A percentile compares a stretch with the other conserved stretches of the same genome.
Evolutionary conservation across 2,329 filamentous ascomycete genomes (phyloP).

Genomic region (Botrytis elliptica): DNA sequence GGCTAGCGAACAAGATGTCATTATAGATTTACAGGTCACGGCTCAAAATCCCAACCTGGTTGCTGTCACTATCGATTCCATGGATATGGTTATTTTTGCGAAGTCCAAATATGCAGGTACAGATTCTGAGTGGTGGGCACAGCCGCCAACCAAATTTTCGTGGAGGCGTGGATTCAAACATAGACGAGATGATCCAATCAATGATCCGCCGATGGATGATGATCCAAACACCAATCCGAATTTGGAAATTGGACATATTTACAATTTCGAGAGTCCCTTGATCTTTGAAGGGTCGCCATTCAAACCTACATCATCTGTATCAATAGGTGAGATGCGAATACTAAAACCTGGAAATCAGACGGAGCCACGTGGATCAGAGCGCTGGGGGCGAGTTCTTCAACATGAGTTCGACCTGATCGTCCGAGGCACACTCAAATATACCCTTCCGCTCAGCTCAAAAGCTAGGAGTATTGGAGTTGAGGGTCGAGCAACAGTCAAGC

Average conservation of each 20-base stretch:
- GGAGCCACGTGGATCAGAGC: conserved; percentile 72
- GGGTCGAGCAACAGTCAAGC: conserved; percentile 58
- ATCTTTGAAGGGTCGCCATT: conserved; percentile 89
- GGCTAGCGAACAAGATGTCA: conserved; percentile 90
- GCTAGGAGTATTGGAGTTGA: conserved; percentile 60
- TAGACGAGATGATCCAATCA: conserved; percentile 36
- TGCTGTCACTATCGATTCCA: conserved; percentile 77
- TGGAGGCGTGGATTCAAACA: conserved; percentile 39
- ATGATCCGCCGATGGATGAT: conserved; percentile 50
- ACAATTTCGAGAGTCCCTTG: conserved; percentile 81
- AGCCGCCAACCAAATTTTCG: conserved; percentile 36
- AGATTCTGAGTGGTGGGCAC: conserved; percentile 55
- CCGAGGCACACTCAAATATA: conserved; percentile 84
- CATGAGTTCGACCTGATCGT: conserved; percentile 94
- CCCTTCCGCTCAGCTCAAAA: conserved; percentile 60
- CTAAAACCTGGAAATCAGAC: conserved; percentile 84
- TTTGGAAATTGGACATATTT: conserved; percentile 87
- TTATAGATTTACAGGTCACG: conserved; percentile 85
- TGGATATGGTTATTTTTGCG: conserved; percentile 91
- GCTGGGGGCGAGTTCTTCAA: conserved; percentile 88
- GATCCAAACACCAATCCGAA: conserved; percentile 69
- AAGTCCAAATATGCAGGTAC: conserved; percentile 86
- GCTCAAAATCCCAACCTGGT: conserved; percentile 94
- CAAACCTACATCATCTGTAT: conserved; percentile 67
- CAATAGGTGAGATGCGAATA: conserved; percentile 80